Conservation (phyloP, 2,329 filamentous ascomycete genomes). For the Penicillium sp. region DNA sequence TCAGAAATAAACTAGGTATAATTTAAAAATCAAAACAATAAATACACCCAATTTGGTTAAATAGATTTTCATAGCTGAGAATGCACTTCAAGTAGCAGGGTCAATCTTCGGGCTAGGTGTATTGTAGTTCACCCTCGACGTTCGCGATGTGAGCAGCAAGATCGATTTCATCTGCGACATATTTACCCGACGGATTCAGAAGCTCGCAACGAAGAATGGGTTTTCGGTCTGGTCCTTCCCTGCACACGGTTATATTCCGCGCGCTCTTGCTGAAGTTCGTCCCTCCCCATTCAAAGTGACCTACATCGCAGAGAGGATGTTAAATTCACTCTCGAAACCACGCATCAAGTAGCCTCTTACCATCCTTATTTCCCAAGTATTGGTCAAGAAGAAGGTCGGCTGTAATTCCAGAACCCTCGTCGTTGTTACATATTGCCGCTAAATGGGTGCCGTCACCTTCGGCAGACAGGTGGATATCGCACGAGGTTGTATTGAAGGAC, state of each 20-base stretch:
- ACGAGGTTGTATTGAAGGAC: slow-evolving; percentile 21
- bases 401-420: slow-evolving; percentile 19
- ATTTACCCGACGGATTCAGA: slow-evolving; percentile 10
- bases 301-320: slow-evolving; percentile 1
- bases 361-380: slow-evolving; percentile 21
- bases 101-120: slow-evolving; percentile 35
- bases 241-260: slow-evolving; percentile 11
- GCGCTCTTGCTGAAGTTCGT: slow-evolving; percentile 15
- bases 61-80: too few species aligned
- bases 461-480: slow-evolving; percentile 16
- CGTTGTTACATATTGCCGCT: slow-evolving; percentile 23
- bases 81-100: not conserved
- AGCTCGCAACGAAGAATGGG: slow-evolving; percentile 21
- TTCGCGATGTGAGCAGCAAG: slow-evolving; percentile 18
- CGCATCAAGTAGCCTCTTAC: slow-evolving; percentile 1
- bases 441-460: slow-evolving; percentile 10
- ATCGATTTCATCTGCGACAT: slow-evolving; percentile 4
- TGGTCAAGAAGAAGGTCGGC: slow-evolving; percentile 17
- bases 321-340: not conserved
- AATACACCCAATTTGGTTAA: not conserved
- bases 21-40: not conserved
- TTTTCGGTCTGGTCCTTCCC: slow-evolving; percentile 15
- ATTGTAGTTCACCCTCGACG: slow-evolving; percentile 18
- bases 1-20: not conserved
- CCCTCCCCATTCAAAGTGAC: slow-evolving; percentile 19